Base-by-base conservation (phyloP, 2,329 filamentous ascomycete species). In the Ophiosphaerella korrae region DNA sequence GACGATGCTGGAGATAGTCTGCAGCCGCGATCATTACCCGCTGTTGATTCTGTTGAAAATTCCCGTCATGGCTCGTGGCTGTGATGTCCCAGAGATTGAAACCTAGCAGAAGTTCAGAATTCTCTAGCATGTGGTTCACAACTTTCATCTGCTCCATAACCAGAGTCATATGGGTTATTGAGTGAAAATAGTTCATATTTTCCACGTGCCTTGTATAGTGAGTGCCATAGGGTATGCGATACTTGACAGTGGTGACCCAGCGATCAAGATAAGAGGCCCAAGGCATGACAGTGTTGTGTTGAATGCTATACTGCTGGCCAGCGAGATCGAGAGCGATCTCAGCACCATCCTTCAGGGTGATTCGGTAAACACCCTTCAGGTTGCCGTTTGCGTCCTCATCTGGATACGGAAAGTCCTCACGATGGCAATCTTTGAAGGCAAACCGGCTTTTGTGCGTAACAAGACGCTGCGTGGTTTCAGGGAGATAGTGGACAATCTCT, bases 271-370 rank as follows among this genome's bases (percentile, higher is more conserved):
- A 60, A 23, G 52, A 32, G 32, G 37, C 11, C 54, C 54, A 60
- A 7, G 24, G 49, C 14, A 45, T 48, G 37, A 60, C 36, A 8
- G 57, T 35, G 21, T 36, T 18, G 13, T 55, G 54, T 8, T 14
- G 8, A 7, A 48, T 11, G 13, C 48, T 50, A 48, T 53, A 57
- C 32, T 61, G 55, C 2, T 50, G 53, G 34, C 46, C 43, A 12
- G 58, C 40, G 13, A 60, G 52, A 14, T 62, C 57, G 6, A 62
- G 57, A 3, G 41, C 49, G 9, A 62, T 48, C 16, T 47, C 45
- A 12, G 52, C 36, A 18, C 57, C 56, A 26, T 46, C 33, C 33
- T 51, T 60, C 8, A 60, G 54, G 6, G 45, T 60, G 16, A 60
- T 60, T 11, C 47, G 37, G 41, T 60, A 62, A 8, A 62, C 45